A percentile compares a stretch with the other conserved stretches of the same genome.
These are phyloP conservation scores for Penicillium aurantiogriseum DNA, from an alignment of 2,329 filamentous ascomycete species.

Conservation along the genomic window DNA sequence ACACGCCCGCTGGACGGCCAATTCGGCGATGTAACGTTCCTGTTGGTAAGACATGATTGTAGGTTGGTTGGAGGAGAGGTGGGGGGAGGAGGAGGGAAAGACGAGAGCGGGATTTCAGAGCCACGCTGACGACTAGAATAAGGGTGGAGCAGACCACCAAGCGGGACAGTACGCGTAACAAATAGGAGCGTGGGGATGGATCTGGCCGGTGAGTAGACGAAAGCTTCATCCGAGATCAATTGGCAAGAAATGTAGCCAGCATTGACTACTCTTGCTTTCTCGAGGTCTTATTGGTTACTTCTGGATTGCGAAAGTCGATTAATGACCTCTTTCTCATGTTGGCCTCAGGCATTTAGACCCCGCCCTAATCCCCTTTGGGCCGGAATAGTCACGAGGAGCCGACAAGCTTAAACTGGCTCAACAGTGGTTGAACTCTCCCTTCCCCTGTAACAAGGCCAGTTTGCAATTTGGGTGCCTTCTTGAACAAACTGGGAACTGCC, in stretches of 20 bases:
- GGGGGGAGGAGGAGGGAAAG: conserved; percentile 41
- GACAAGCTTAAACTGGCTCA: conserved; percentile 8
- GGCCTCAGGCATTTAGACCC: conserved; percentile 8
- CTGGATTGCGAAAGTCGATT: not conserved
- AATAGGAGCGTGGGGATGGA: conserved; percentile 17
- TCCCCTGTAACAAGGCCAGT: not conserved
- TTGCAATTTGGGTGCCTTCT: not conserved
- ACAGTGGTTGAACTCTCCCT: not conserved
- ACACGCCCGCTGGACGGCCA: conserved; percentile 81
- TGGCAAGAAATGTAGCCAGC: not conserved
- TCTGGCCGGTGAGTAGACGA: conserved; percentile 18
- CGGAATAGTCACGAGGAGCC: conserved; percentile 12
- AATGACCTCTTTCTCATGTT: not conserved
- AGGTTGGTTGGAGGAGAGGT: conserved; percentile 26
- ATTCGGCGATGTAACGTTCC: conserved; percentile 79
- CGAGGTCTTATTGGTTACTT: not conserved
- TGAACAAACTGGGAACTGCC: not conserved
- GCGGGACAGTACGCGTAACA: conserved; percentile 30
- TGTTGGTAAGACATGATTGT: conserved; percentile 60
- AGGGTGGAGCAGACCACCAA: conserved; percentile 38
- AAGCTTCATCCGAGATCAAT: conserved; percentile 20
- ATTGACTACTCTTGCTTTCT: conserved; percentile 4
- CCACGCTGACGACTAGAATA: conserved; percentile 45
- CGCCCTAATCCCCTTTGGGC: conserved; percentile 21
- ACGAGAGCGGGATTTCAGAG: conserved; percentile 41